Percentiles rank a stretch among this genome's conserved stretches.
Conservation (phyloP, 257 asterid species). For the Agastache rugosa region DNA sequence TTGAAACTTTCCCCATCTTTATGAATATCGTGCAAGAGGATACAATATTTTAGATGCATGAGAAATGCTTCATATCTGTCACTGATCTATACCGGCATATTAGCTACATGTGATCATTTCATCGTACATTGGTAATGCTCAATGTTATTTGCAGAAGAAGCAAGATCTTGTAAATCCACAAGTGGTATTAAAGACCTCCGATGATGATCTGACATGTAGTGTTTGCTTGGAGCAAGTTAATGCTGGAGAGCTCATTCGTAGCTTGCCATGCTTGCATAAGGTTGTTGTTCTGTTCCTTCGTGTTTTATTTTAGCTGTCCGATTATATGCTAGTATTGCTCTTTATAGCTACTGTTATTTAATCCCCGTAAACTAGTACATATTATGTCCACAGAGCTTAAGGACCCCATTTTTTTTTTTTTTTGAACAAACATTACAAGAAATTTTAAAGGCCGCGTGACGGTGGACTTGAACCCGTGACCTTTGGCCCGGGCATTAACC, state of each 20-base stretch:
- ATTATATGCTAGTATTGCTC: slow-evolving; percentile 5
- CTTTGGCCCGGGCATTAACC: no score
- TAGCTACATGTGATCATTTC: neutral
- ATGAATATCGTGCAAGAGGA: neutral
- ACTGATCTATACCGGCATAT: neutral
- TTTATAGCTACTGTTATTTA: neutral
- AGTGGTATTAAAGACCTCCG: slow-evolving; percentile 54
- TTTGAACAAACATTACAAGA: no score
- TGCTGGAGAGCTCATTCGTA: slow-evolving; percentile 86
- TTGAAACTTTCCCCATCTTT: neutral
- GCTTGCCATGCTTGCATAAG: slow-evolving; percentile 99
- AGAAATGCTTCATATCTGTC: slow-evolving; percentile 4
- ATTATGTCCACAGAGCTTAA: neutral
- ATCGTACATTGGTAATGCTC: neutral
- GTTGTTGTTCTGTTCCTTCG: slow-evolving; percentile 37
- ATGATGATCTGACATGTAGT: slow-evolving; percentile 93
- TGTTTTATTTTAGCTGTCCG: neutral
- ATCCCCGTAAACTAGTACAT: neutral
- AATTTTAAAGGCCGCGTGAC: no score
- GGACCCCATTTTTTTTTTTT: neutral
- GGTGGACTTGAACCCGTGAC: no score
- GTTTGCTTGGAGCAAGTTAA: slow-evolving; percentile 98
- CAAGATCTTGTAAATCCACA: slow-evolving; percentile 60
- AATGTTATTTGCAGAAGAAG: slow-evolving; percentile 60
- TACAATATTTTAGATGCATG: neutral